Conservation (phyloP, 441 rosid genomes). For the Erodium texanum region DNA sequence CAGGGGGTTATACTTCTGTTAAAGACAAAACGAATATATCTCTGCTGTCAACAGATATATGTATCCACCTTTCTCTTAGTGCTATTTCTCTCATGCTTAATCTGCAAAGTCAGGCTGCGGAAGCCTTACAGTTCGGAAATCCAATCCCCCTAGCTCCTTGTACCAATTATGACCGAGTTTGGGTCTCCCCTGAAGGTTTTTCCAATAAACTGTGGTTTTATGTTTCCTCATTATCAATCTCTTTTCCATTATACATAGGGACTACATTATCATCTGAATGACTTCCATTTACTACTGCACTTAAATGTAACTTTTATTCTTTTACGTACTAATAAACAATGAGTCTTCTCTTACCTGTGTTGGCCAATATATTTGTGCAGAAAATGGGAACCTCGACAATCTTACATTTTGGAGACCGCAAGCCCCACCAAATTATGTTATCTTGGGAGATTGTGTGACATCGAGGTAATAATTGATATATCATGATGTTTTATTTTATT, state of each 20-base stretch:
- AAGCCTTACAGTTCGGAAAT: constrained; percentile 88
- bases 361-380: constrained; percentile 38
- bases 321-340: not conserved
- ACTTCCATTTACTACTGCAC: not conserved
- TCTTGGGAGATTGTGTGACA: constrained; percentile 97
- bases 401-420: constrained; percentile 98
- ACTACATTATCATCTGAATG: not conserved
- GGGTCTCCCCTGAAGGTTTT: constrained; percentile 91
- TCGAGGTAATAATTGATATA: constrained; percentile 54
- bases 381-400: constrained; percentile 61
- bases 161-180: constrained; percentile 70
- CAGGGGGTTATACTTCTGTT: constrained; percentile 86
- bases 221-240: not conserved
- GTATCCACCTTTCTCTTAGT: constrained; percentile 85
- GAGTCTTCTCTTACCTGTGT: constrained; percentile 14
- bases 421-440: constrained; percentile 94
- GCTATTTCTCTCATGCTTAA: constrained; percentile 77
- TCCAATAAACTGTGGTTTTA: constrained; percentile 1
- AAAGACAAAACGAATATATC: constrained; percentile 90
- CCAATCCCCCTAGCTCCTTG: constrained; percentile 80
- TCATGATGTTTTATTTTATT: not conserved
- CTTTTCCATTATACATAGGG: not conserved
- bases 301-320: not conserved
- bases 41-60: constrained; percentile 74
- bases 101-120: constrained; percentile 76